Evolutionary conservation across 306 rosid genomes (phyloP).

Genomic region (Pachyrhizus erosus): DNA sequence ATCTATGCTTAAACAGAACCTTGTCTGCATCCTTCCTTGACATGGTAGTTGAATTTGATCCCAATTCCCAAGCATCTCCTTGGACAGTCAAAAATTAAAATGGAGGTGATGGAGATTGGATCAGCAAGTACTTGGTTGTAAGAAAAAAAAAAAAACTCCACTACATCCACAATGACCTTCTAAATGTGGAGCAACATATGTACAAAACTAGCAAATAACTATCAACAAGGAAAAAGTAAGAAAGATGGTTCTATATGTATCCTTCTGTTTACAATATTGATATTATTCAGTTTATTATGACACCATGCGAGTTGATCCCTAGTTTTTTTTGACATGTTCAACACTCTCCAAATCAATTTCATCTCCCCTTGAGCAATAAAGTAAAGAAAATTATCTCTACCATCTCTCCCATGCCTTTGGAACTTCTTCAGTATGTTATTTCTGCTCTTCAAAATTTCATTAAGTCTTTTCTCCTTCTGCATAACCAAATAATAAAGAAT

Average conservation of each 20-base stretch:
- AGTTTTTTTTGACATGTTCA: slow-evolving; percentile 71
- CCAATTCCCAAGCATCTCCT: background rate
- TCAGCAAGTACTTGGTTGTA: background rate
- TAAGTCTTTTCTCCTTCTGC: slow-evolving; percentile 63
- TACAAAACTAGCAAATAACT: background rate
- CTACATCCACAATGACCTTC: background rate
- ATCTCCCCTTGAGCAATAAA: slow-evolving; percentile 52
- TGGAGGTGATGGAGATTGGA: background rate
- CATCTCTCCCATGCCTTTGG: background rate
- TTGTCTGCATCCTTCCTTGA: too few species aligned
- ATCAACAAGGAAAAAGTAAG: slow-evolving; percentile 69
- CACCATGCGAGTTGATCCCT: slow-evolving; percentile 81
- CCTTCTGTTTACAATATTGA: slow-evolving; percentile 54
- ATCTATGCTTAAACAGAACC: background rate
- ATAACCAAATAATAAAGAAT: background rate
- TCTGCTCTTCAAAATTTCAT: background rate
- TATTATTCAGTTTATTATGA: slow-evolving; percentile 57
- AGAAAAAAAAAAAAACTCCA: background rate
- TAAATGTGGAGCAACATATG: background rate
- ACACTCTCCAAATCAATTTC: slow-evolving; percentile 71
- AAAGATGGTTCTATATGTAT: slow-evolving; percentile 67
- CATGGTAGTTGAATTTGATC: too few species aligned
- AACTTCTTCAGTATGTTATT: slow-evolving; percentile 12
- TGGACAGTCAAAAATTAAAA: background rate
- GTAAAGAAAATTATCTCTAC: background rate